Conservation (phyloP, 257 asterid species). For the Mentha longifolia region DNA sequence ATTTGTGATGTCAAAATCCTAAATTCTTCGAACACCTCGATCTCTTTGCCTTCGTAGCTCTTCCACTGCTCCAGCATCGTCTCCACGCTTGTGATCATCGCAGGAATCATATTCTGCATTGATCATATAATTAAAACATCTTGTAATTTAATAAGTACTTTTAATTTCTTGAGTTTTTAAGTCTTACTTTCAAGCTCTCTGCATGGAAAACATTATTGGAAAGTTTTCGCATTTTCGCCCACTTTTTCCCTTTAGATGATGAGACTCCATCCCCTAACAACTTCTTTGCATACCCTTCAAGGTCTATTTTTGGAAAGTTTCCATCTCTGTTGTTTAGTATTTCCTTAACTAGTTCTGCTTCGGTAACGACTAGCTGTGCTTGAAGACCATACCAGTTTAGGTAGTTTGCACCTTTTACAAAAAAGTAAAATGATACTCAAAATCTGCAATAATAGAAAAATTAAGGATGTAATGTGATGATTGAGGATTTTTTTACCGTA, state of each 20-base stretch:
- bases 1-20: conserved; percentile 58
- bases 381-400: conserved; percentile 63
- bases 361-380: conserved; percentile 63
- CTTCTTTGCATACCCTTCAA: conserved; percentile 63
- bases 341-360: conserved; percentile 58
- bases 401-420: conserved; percentile 47
- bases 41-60: conserved; percentile 43
- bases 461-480: neutral
- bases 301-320: conserved; percentile 60
- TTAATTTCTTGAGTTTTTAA: neutral
- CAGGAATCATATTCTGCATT: conserved; percentile 56
- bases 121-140: conserved; percentile 12
- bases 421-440: neutral
- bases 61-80: conserved; percentile 61
- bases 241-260: conserved; percentile 64
- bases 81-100: conserved; percentile 58
- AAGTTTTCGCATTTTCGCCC: conserved; percentile 65
- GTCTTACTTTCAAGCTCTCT: conserved; percentile 57
- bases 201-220: conserved; percentile 64
- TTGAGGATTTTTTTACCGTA: conserved; percentile 45
- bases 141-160: neutral
- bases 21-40: conserved; percentile 67
- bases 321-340: conserved; percentile 53
- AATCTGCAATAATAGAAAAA: neutral
- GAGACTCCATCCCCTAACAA: conserved; percentile 71